These are phyloP conservation scores for Penium margaritaceum DNA, from an alignment of 139 green algal species.

Conservation along the genomic window DNA sequence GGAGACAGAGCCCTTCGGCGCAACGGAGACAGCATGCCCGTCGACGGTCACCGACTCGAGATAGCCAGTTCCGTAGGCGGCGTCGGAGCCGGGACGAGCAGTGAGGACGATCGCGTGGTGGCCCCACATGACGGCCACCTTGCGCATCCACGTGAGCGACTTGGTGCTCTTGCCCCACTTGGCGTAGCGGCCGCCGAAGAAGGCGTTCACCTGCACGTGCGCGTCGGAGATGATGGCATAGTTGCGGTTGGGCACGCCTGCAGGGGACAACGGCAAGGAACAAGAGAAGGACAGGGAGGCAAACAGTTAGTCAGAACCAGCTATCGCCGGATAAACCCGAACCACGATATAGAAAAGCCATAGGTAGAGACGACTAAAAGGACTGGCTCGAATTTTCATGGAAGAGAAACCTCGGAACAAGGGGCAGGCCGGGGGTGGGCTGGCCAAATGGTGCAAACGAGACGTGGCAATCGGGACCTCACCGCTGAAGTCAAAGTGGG, in stretches of 20 bases:
- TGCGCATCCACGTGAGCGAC: slow-evolving; percentile 16
- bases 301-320: too few relatives aligned
- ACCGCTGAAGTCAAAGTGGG: slow-evolving; percentile 12
- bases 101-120: neutral
- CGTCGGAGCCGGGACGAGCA: neutral
- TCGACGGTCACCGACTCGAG: slow-evolving; percentile 3
- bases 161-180: slow-evolving; percentile 2
- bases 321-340: too few relatives aligned
- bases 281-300: too few relatives aligned
- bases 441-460: too few relatives aligned
- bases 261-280: too few relatives aligned
- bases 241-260: neutral
- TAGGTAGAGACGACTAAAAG: too few relatives aligned
- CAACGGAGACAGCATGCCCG: neutral
- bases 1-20: neutral
- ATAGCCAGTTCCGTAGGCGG: slow-evolving; percentile 8
- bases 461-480: neutral
- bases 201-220: slow-evolving; percentile 3
- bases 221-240: neutral
- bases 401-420: too few relatives aligned
- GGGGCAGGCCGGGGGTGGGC: too few relatives aligned
- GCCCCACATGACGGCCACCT: slow-evolving; percentile 17
- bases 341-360: too few relatives aligned
- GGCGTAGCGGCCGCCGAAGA: slow-evolving; percentile 2
- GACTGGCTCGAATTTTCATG: too few relatives aligned